phyloP scores from a whole-genome alignment of 2,329 filamentous ascomycete species.

The Alternaria ethzedia region DNA sequence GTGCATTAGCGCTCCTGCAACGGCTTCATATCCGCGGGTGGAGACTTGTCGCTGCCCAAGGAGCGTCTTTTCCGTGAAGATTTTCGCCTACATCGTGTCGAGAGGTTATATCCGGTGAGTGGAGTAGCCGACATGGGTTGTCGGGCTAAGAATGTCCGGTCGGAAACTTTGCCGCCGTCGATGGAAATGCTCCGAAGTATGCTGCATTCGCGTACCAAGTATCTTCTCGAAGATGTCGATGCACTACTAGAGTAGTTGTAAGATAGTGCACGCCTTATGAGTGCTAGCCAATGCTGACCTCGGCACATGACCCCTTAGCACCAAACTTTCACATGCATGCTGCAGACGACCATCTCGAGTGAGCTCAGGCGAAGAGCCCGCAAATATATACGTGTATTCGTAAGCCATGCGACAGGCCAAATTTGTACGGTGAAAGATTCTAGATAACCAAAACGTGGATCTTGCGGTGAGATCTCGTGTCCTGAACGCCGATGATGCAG shows the following conservation, averaged over 20 bases:
- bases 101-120: constrained; percentile 30
- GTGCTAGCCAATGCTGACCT: not conserved
- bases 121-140: constrained; percentile 25
- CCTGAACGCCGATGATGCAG: constrained; percentile 40
- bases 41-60: constrained; percentile 22
- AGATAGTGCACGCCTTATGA: not conserved
- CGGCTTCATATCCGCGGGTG: constrained; percentile 21
- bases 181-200: not conserved
- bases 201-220: not conserved
- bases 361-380: constrained; percentile 18
- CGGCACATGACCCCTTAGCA: constrained; percentile 8
- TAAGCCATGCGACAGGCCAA: constrained; percentile 1
- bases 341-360: not conserved
- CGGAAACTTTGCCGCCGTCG: constrained; percentile 1
- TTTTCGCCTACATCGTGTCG: constrained; percentile 14
- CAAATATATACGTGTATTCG: constrained; percentile 14
- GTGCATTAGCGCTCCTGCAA: constrained; percentile 14
- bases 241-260: not conserved
- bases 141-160: constrained; percentile 16
- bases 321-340: constrained; percentile 13
- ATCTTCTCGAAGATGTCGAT: not conserved
- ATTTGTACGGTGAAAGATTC: constrained; percentile 5
- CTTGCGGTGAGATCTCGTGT: constrained; percentile 15
- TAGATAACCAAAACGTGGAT: constrained; percentile 19
- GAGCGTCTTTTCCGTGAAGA: constrained; percentile 41